Evolutionary conservation across 805 yeast species (phyloP), one percentile per base, ranked within the genome.

Genomic region (Metschnikowia matae): DNA sequence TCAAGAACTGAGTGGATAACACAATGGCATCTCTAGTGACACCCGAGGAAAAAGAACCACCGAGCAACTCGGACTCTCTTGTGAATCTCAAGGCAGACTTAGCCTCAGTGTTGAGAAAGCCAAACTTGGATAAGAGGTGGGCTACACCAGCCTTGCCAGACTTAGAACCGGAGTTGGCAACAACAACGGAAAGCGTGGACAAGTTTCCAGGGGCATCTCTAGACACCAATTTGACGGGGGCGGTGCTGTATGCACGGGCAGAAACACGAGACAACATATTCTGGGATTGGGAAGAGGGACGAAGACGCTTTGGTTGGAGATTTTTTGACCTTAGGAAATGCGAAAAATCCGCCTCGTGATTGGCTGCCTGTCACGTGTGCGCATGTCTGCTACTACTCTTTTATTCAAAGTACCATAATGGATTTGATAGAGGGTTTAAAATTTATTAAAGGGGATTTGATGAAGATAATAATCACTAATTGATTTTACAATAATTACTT

Each of bases 41-140:
- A 50, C 66, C 62, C 41, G 96, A 76, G 45, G 79, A 65, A 70
- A 89, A 81, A 53, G 71, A 72, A 67, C 96, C 98, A 60, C 99
- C 98, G 58, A 92, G 78, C 58, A 94, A 81, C 76, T 92, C 99
- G 46, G 91, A 75, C 75, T 94, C 99, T 74, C 99, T 87, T 65
- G 90, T 87, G 64, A 91, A 78, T 77, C 98, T 87, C 67, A 94
- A 79, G 21, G 94, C 96, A 17, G 97, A 86, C 70, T 89, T 89
- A 61, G 82, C 69, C 54, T 78, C 77, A 50, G 96, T 89, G 79
- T 87, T 85, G 67, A 86, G 82, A 78, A 86, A 94, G 62, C 85
- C 85, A 70, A 83, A 90, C 70, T 89, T 82, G 64, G 92, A 81
- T 64, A 91, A 79, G 57, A 90, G 73, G 71, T 92, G 97, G 41